These are phyloP conservation scores for Lipomyces sp. DNA, from an alignment of 805 yeast species.

Conservation along the genomic window DNA sequence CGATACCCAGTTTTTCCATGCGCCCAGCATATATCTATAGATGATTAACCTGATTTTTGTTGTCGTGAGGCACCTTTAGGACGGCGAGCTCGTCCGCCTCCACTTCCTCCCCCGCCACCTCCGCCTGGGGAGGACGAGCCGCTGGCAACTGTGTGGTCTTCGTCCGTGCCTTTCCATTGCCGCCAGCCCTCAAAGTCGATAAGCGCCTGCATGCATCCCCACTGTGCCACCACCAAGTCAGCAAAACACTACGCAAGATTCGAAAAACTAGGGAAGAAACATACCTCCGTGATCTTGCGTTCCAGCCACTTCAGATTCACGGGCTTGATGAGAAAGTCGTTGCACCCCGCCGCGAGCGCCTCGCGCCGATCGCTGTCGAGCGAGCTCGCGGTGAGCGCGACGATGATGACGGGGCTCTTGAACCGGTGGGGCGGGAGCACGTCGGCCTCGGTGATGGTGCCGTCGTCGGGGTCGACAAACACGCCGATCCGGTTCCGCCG, in stretches of 20 bases:
- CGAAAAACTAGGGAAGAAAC: not conserved
- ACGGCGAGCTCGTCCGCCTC: no score
- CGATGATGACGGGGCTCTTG: slow-evolving; percentile 94
- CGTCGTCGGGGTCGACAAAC: slow-evolving; percentile 41
- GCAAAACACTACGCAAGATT: not conserved
- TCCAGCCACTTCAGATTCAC: slow-evolving; percentile 92
- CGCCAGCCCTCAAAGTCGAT: slow-evolving; percentile 67
- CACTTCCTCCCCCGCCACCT: no score
- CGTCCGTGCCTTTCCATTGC: slow-evolving; percentile 38
- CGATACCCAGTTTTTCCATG: no score
- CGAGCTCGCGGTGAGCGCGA: slow-evolving; percentile 92
- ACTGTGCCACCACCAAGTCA: slow-evolving; percentile 3
- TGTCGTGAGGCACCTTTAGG: no score
- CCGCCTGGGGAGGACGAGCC: no score
- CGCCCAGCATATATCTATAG: no score
- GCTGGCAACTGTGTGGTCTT: no score
- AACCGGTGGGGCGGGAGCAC: slow-evolving; percentile 59
- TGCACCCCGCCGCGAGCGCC: slow-evolving; percentile 96
- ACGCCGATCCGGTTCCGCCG: slow-evolving; percentile 74
- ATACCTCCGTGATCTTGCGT: slow-evolving; percentile 64
- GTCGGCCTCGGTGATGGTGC: slow-evolving; percentile 46
- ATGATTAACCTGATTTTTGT: no score
- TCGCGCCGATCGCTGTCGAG: slow-evolving; percentile 79
- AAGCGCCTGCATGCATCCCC: slow-evolving; percentile 20
- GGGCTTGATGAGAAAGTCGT: slow-evolving; percentile 93